phyloP scores from a whole-genome alignment of 805 yeast genomes.

The Candida cerambycidarum region DNA sequence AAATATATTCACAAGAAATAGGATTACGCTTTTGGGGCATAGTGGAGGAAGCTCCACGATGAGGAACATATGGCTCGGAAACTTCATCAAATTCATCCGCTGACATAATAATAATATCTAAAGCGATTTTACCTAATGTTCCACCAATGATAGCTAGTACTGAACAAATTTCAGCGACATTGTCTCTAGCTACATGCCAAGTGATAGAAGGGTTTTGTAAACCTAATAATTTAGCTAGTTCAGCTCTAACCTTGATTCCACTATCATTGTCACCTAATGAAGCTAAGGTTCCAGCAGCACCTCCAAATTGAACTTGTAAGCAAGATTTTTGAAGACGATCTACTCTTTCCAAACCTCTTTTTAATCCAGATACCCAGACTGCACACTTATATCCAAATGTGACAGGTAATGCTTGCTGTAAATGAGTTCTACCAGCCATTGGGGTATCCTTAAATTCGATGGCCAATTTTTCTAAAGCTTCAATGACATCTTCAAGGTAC shows the following conservation, averaged over 20 bases:
- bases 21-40: constrained; percentile 9
- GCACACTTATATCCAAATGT: constrained; percentile 32
- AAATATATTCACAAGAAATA: constrained; percentile 6
- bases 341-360: constrained; percentile 3
- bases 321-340: constrained; percentile 1
- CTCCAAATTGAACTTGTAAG: constrained; percentile 9
- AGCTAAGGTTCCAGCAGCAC: constrained; percentile 11
- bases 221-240: constrained; percentile 4
- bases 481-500: constrained; percentile 27
- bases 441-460: constrained; percentile 32
- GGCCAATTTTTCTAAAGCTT: constrained; percentile 31
- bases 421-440: constrained; percentile 36
- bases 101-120: constrained; percentile 7
- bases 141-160: constrained; percentile 5
- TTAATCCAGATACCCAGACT: constrained; percentile 8
- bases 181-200: constrained; percentile 7
- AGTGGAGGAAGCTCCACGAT: constrained; percentile 6
- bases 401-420: constrained; percentile 35
- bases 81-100: constrained; percentile 7
- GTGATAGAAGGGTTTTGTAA: constrained; percentile 2
- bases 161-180: constrained; percentile 3
- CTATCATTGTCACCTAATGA: constrained; percentile 5
- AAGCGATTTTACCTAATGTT: constrained; percentile 1
- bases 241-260: constrained; percentile 5
- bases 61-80: constrained; percentile 5